Conservation (phyloP, 2,329 filamentous ascomycete species). For the Aureobasidium namibiae region DNA sequence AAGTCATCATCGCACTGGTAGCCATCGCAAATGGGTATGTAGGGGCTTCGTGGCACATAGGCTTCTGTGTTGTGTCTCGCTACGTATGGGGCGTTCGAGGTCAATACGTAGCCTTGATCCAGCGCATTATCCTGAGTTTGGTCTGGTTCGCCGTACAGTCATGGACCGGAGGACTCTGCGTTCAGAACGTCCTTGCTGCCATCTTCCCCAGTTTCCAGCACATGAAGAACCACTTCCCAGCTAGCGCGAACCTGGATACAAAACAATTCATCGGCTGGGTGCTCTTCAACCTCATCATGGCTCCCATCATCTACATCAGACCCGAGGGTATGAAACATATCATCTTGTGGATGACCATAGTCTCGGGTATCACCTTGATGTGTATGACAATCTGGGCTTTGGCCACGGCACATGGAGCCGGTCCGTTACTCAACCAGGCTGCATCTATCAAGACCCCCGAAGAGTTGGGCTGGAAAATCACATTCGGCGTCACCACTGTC, state of each 20-base stretch:
- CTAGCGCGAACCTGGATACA: conserved; percentile 37
- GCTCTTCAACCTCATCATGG: conserved; percentile 37
- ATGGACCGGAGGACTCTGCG: conserved; percentile 51
- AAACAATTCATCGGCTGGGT: conserved; percentile 38
- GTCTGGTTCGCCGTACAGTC: conserved; percentile 48
- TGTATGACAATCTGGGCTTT: conserved; percentile 22
- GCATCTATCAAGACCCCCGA: conserved; percentile 19
- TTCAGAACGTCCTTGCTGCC: conserved; percentile 43
- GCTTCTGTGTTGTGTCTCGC: conserved; percentile 47
- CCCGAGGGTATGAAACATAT: conserved; percentile 34
- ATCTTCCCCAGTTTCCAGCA: conserved; percentile 51
- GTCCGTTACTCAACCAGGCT: conserved; percentile 20
- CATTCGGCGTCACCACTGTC: conserved; percentile 32
- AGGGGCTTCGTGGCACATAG: conserved; percentile 41
- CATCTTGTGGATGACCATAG: conserved; percentile 36
- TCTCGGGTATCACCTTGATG: conserved; percentile 40
- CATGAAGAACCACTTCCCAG: conserved; percentile 45
- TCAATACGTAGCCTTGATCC: conserved; percentile 46
- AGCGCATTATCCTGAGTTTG: conserved; percentile 44
- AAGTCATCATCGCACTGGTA: conserved; percentile 46
- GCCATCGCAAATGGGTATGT: conserved; percentile 53
- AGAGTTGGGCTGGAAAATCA: conserved; percentile 32
- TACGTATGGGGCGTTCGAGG: conserved; percentile 51
- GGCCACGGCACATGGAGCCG: conserved; percentile 46
- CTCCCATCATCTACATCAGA: conserved; percentile 37